Conservation (phyloP, 208 protist genomes). For the Crithidia fasciculata region DNA sequence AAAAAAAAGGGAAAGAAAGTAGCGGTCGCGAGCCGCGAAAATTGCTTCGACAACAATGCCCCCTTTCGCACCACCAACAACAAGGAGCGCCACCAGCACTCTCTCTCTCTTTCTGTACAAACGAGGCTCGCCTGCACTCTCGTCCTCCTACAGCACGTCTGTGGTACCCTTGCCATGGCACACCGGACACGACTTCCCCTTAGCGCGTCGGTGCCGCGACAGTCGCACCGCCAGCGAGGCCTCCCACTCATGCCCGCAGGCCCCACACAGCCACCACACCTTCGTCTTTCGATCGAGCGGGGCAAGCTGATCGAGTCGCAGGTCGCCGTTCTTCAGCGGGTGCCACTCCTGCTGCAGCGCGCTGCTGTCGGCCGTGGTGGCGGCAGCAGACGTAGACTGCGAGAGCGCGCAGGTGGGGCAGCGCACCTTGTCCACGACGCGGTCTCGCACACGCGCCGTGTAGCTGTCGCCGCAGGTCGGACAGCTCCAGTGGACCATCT, state of each 20-base stretch:
- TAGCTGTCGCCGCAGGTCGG: conserved; percentile 54
- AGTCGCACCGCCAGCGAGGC: conserved; percentile 65
- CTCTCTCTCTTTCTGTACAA: not conserved
- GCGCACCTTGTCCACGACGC: conserved; percentile 51
- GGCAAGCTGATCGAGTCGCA: conserved; percentile 59
- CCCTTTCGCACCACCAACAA: too few species aligned
- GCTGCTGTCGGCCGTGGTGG: conserved; percentile 39
- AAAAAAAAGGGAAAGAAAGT: not conserved
- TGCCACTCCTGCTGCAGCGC: conserved; percentile 80
- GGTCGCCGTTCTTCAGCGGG: conserved; percentile 82
- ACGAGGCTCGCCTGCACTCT: not conserved
- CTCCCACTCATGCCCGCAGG: conserved; percentile 79
- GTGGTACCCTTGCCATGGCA: conserved; percentile 48
- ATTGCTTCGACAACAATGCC: too few species aligned
- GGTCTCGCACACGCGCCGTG: conserved; percentile 72
- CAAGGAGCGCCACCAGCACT: too few species aligned
- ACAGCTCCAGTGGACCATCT: conserved; percentile 64
- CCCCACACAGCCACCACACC: conserved; percentile 83
- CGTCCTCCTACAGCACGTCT: conserved; percentile 11
- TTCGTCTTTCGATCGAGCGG: conserved; percentile 60
- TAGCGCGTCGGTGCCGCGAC: conserved; percentile 22
- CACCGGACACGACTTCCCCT: conserved; percentile 53
- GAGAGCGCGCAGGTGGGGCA: conserved; percentile 67
- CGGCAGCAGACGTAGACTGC: conserved; percentile 33
- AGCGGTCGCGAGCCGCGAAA: not conserved